Base-by-base conservation (phyloP, 176 grass and related monocot genomes). In the Rhynchospora pubera region DNA sequence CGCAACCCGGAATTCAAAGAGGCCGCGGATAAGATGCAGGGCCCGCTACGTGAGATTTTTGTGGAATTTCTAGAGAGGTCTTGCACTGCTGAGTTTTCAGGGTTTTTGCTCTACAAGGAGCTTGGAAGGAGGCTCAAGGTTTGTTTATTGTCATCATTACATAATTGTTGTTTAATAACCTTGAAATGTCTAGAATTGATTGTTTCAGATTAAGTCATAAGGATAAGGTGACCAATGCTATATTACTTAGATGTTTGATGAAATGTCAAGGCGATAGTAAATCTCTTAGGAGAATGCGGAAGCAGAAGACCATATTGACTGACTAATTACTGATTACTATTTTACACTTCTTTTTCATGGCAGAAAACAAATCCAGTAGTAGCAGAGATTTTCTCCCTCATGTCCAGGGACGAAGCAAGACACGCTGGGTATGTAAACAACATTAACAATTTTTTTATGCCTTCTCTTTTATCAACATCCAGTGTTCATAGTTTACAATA, bases 361-460 rank as follows among this genome's bases (percentile, higher is more conserved):
- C 89, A 99, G 96, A 99, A 99, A 95, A 99, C 92, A 23, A 99
- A 99, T 85, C 92, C 96, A 44, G 91, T 99, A 34, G 92, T 99
- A 62, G 96, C 92, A 19, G 96, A 99, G 45, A 99, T 95, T 43
- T 99, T 99, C 82, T 99, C 96, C 43, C 96, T 99, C 84, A 99
- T 99, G 96, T 99, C 92, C 78, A 91, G 96, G 81, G 96, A 99
- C 66, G 92, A 99, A 93, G 92, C 96, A 67, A 85, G 96, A 79
- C 96, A 99, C 82, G 96, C 96, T 76, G 96, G 96, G 96, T 99
- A 85, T 69, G 87, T 79, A 65, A 46, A 46, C 44, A 61, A 58
- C 14, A 57, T 53, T 15, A 28, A 68, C 12, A 21, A 7, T 43
- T 28, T 43, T 43, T 19, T 16, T 23, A 21, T 57, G 15, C 14